Evolutionary conservation across 805 yeast genomes (phyloP).

Genomic region (Candida caryicola): DNA sequence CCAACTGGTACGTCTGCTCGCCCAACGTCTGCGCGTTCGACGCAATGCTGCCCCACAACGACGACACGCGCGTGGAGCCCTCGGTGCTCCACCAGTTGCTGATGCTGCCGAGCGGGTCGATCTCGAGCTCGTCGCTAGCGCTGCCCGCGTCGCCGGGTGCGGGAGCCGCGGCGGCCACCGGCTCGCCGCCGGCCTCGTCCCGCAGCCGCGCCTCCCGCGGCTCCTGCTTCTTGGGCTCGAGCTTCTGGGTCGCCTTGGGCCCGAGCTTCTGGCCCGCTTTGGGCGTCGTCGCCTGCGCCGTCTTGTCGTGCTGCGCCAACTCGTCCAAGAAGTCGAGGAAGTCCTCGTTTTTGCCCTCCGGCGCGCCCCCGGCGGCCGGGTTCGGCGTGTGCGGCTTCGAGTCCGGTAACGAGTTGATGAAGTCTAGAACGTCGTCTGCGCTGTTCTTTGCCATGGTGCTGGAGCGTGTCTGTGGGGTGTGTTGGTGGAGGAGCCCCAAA

Average conservation of each 20-base stretch:
- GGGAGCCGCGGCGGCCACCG: neutral
- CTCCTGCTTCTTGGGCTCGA: constrained; percentile 4
- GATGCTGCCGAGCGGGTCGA: constrained; percentile 64
- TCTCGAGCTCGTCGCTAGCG: constrained; percentile 20
- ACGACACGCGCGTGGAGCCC: constrained; percentile 63
- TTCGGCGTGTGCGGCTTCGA: constrained; percentile 33
- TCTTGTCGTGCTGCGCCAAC: constrained; percentile 59
- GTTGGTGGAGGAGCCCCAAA: neutral
- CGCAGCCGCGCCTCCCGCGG: constrained; percentile 1
- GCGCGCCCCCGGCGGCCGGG: constrained; percentile 22
- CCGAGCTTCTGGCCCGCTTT: constrained; percentile 28
- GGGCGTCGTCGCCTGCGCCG: constrained; percentile 28
- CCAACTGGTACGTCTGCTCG: constrained; percentile 50
- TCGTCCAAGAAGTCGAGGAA: constrained; percentile 62
- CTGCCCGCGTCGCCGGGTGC: constrained; percentile 6
- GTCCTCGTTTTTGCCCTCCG: constrained; percentile 32
- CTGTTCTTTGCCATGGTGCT: constrained; percentile 35
- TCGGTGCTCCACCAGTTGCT: constrained; percentile 74
- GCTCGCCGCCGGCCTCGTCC: neutral
- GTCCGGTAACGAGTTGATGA: constrained; percentile 76
- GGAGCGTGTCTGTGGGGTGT: neutral
- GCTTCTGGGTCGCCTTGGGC: constrained; percentile 24
- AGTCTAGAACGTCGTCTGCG: constrained; percentile 69
- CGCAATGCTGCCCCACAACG: constrained; percentile 67
- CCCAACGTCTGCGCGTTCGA: constrained; percentile 47